Conservation (phyloP, 352 stramenopile species). For the Aphanomyces euteiches region DNA sequence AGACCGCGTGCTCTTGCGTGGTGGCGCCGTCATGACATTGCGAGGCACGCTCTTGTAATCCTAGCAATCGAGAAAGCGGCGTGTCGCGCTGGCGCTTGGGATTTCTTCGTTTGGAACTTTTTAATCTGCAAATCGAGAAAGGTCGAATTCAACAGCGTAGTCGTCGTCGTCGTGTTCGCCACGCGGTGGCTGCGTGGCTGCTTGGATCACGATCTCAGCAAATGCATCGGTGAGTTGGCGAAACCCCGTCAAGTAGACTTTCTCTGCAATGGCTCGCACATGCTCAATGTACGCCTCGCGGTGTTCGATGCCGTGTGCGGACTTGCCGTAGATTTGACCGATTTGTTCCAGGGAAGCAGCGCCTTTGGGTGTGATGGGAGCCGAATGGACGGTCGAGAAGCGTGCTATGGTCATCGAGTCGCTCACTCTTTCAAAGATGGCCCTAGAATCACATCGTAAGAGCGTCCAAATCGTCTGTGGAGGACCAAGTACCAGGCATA, state of each 20-base stretch:
- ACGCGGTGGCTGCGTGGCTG: too few relatives aligned
- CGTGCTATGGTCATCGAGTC: background rate
- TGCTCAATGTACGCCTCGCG: background rate
- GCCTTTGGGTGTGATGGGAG: background rate
- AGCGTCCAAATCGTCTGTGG: too few relatives aligned
- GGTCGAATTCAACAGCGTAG: too few relatives aligned
- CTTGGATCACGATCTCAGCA: too few relatives aligned
- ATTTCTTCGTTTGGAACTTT: too few relatives aligned
- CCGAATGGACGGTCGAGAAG: background rate
- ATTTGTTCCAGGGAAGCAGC: background rate
- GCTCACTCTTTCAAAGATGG: background rate
- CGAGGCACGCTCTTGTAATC: constrained; percentile 32
- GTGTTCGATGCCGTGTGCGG: background rate
- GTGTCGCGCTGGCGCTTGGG: too few relatives aligned
- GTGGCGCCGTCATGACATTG: constrained; percentile 39
- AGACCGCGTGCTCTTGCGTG: constrained; percentile 48
- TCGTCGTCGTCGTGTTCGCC: too few relatives aligned
- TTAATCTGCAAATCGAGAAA: too few relatives aligned
- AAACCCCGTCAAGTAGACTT: too few relatives aligned
- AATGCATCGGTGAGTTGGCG: too few relatives aligned
- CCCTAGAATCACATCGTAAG: background rate
- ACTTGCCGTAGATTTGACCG: background rate
- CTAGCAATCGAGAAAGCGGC: too few relatives aligned
- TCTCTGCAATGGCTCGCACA: background rate
- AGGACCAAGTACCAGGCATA: background rate